Base-by-base conservation (phyloP, 1,139 yeast genomes). In the Pichia sp. region DNA sequence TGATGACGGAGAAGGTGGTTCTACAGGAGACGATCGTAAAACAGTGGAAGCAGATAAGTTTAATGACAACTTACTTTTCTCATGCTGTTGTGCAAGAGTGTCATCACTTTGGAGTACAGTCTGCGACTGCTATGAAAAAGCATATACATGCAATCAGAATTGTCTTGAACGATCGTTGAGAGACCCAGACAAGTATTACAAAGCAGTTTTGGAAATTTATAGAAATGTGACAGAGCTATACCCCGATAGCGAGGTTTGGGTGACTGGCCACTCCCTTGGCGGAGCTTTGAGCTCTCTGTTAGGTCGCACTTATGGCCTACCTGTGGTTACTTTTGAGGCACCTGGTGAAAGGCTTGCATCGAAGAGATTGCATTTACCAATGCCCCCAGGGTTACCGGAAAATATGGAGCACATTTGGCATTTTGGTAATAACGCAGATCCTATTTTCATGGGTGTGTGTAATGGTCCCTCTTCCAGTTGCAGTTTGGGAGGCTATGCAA, bases 361-460 rank as follows among this genome's bases (percentile, higher is more conserved):
- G 1, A 70, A 69, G 48, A 69, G 99, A 47, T 65, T 91, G 31
- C 97, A 88, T 60, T 67, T 91, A 39, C 99, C 99, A 0, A 72
- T 73, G 60, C 94, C 96, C 2, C 98, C 98, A 0, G 96, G 96
- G 1, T 58, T 86, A 15, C 94, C 97, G 0, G 62, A 67, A 14
- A 73, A 79, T 52, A 64, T 74, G 59, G 96, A 88, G 51, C 81
- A 86, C 47, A 73, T 93, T 15, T 91, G 95, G 94, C 96, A 93
- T 55, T 64, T 91, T 55, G 98, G 98, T 6, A 91, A 91, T 56
- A 91, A 94, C 1, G 98, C 96, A 0, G 99, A 91, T 56, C 99
- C 99, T 1, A 84, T 91, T 6, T 91, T 69, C 52, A 83, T 88
- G 94, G 99, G 99, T 0, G 88, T 86, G 6, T 91, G 98, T 58